phyloP scores from a whole-genome alignment of 2,329 filamentous ascomycete genomes.

The Neofusicoccum parvum region DNA sequence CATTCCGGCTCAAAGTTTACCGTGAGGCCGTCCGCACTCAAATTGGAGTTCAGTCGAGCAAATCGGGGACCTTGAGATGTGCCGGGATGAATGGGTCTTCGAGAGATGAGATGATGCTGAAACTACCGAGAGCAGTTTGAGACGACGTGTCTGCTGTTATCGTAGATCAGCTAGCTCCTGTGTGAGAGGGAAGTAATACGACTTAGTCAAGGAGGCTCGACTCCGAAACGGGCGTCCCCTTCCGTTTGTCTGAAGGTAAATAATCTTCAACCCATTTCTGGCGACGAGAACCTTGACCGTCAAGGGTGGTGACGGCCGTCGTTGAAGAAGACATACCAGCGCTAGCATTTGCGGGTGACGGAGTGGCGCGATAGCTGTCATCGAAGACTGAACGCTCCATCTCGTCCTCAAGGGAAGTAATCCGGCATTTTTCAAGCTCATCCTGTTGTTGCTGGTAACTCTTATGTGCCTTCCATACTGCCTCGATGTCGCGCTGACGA shows the following conservation, averaged over 20 bases:
- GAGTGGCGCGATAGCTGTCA: background rate
- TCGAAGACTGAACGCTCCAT: constrained; percentile 8
- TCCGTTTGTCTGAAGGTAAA: background rate
- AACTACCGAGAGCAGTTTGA: background rate
- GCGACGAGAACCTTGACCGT: background rate
- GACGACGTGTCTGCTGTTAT: background rate
- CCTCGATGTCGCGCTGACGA: background rate
- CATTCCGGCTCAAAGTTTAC: too few relatives aligned
- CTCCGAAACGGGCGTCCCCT: background rate
- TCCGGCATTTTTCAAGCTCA: background rate
- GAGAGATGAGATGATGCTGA: background rate
- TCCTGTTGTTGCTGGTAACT: background rate
- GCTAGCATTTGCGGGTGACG: background rate
- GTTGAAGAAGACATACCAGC: background rate
- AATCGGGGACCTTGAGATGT: background rate
- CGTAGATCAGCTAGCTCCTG: background rate
- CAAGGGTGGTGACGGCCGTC: background rate
- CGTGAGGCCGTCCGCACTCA: too few relatives aligned
- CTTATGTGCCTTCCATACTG: background rate
- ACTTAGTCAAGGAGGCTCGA: background rate
- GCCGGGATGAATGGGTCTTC: background rate
- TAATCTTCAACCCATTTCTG: background rate
- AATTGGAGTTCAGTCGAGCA: background rate
- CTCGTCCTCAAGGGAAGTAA: background rate
- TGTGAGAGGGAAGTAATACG: background rate